Conservation (phyloP, 2,329 filamentous ascomycete species). For the Myriangium duriaei region DNA sequence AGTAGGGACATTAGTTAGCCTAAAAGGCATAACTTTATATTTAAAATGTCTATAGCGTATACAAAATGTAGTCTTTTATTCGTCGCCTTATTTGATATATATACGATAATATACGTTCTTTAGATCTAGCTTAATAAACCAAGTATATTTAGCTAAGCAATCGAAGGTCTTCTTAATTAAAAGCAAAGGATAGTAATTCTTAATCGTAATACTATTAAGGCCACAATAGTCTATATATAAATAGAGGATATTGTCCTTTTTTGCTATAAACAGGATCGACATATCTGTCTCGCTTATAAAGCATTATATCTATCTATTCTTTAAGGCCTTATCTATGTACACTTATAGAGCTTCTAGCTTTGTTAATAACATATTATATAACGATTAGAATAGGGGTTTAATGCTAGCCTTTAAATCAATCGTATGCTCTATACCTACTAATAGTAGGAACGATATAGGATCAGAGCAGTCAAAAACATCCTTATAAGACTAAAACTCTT, state of each 20-base stretch:
- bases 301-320: conserved; percentile 9
- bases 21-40: conserved; percentile 19
- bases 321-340: neutral
- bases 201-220: conserved; percentile 22
- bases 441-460: neutral
- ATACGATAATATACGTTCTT: conserved; percentile 17
- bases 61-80: conserved; percentile 15
- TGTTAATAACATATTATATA: neutral
- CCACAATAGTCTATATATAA: conserved; percentile 22
- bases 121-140: conserved; percentile 18
- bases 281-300: conserved; percentile 4
- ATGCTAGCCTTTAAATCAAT: neutral
- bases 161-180: conserved; percentile 19
- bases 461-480: neutral
- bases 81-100: conserved; percentile 16
- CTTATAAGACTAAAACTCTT: neutral
- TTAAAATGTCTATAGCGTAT: conserved; percentile 17
- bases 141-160: conserved; percentile 10
- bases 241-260: conserved; percentile 13
- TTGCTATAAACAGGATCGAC: conserved; percentile 14
- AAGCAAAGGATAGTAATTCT: conserved; percentile 19
- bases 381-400: neutral
- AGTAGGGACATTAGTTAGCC: conserved; percentile 14
- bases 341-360: conserved; percentile 2
- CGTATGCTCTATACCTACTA: neutral